A percentile compares a stretch with the other conserved stretches of the same genome.
These are phyloP conservation scores for Tricholoma terreum DNA, from an alignment of 768 basidiomycete species.

Conservation along the genomic window DNA sequence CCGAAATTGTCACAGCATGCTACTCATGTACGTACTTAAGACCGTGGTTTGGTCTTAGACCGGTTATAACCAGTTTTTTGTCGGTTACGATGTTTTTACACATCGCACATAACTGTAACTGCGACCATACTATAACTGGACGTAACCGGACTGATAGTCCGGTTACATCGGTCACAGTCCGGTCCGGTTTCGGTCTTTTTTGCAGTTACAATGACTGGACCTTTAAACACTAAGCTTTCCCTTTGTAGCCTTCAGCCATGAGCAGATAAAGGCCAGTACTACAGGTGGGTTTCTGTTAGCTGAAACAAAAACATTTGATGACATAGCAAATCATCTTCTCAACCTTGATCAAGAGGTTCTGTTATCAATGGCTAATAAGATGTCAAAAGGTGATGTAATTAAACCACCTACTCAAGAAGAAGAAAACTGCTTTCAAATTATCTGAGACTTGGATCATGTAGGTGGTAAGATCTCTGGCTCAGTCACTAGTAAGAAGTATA, in stretches of 20 bases:
- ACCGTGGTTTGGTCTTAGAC: no score
- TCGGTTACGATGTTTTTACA: no score
- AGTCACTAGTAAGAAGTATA: slow-evolving; percentile 22
- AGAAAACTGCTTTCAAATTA: slow-evolving; percentile 29
- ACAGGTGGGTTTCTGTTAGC: slow-evolving; percentile 25
- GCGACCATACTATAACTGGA: no score
- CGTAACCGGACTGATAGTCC: no score
- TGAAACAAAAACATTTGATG: slow-evolving; percentile 21
- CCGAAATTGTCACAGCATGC: no score
- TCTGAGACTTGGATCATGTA: slow-evolving; percentile 34
- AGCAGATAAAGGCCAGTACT: slow-evolving; percentile 30
- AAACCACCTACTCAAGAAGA: slow-evolving; percentile 28
- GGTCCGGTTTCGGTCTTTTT: no score
- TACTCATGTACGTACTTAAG: no score
- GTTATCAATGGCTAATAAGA: slow-evolving; percentile 10
- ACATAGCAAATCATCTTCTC: slow-evolving; percentile 19
- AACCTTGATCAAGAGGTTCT: slow-evolving; percentile 20
- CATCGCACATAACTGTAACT: no score
- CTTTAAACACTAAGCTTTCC: no score
- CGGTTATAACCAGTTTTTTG: no score
- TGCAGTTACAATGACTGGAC: no score
- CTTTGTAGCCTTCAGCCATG: slow-evolving; percentile 37
- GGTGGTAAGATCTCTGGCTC: slow-evolving; percentile 28
- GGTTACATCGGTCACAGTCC: no score
- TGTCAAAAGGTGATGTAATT: slow-evolving; percentile 22